Evolutionary conservation across 1,284 basidiomycete genomes (phyloP), one percentile per base, ranked within the genome.

Genomic region (Clitocybe nebularis): DNA sequence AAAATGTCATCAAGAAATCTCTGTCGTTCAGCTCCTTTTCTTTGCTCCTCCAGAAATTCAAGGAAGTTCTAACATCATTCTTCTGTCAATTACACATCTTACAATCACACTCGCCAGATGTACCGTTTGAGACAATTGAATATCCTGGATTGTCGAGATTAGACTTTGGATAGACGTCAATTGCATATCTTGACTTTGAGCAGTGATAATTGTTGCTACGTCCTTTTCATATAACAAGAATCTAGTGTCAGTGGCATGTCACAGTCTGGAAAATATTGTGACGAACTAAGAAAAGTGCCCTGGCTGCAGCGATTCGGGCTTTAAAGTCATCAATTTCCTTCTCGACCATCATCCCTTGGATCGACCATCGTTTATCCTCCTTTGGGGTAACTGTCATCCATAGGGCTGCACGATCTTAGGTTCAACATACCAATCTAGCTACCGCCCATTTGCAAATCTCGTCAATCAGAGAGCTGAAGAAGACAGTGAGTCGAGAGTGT

Each of bases 401-500:
- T 28, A 9, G 26, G 6, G 24, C 7, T 30, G 10, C 19, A 3
- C 1, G 9, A 17, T 25, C 19, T 33, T 20, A n/a, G 9, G 11
- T 21, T 25, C 13, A n/a, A 25, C 30, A 14, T 41, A 44, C 50
- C 47, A 51, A 41, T 16, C 47, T 41, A 3, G 35, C 29, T 37
- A 16, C 25, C 8, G 47, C 50, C 50, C 50, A 51, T 32, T 29
- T 8, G 14, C 50, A 51, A 11, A 47, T 46, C 19, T 51, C 50
- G 16, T 49, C 36, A 14, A 51, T 47, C 11, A 51, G 25, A 19
- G 43, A 23, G n/a, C 50, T 51, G 20, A 7, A 10, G 9, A 21
- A 29, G 10, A 17, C 4, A 28, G 14, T n/a, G 36, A 6, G 28
- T 23, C 28, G 19, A 33, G 13, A 23, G 5, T 10, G 28, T 20